Percentiles rank a stretch among this genome's conserved stretches.
Conservation (phyloP, 345 rosid species). For the Hibiscus syriacus region DNA sequence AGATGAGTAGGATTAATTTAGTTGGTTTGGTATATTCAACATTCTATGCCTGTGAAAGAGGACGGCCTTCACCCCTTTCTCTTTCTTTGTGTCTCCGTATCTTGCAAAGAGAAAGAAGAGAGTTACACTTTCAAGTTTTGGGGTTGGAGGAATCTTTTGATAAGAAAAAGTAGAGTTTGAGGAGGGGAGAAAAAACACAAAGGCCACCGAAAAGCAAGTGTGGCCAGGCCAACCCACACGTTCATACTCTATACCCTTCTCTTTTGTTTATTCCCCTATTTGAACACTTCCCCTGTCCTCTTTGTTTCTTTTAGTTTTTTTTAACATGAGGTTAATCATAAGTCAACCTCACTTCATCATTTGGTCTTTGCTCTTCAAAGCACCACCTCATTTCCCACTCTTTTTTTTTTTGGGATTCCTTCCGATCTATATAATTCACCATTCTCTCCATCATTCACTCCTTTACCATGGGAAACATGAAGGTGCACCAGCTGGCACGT, state of each 20-base stretch:
- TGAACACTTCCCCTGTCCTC: no score
- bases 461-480: conserved; percentile 65
- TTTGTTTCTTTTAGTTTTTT: conserved; percentile 8
- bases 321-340: conserved; percentile 27
- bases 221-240: conserved; percentile 50
- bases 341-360: conserved; percentile 98
- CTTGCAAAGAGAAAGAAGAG: conserved; percentile 35
- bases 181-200: neutral
- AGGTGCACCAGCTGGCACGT: conserved; percentile 79
- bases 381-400: conserved; percentile 48
- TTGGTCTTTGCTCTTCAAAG: conserved; percentile 75
- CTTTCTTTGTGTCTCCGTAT: conserved; percentile 22
- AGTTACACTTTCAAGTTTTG: conserved; percentile 54
- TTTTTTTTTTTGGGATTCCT: conserved; percentile 7
- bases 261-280: neutral
- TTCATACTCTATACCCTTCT: no score
- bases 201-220: conserved; percentile 92
- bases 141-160: conserved; percentile 61
- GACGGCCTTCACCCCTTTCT: conserved; percentile 30
- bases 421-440: conserved; percentile 38
- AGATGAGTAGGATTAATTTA: no score
- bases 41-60: conserved; percentile 23
- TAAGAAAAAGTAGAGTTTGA: no score
- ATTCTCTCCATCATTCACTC: conserved; percentile 25
- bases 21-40: conserved; percentile 20